Conservation (phyloP, 441 rosid species). For the Gossypium davidsonii region DNA sequence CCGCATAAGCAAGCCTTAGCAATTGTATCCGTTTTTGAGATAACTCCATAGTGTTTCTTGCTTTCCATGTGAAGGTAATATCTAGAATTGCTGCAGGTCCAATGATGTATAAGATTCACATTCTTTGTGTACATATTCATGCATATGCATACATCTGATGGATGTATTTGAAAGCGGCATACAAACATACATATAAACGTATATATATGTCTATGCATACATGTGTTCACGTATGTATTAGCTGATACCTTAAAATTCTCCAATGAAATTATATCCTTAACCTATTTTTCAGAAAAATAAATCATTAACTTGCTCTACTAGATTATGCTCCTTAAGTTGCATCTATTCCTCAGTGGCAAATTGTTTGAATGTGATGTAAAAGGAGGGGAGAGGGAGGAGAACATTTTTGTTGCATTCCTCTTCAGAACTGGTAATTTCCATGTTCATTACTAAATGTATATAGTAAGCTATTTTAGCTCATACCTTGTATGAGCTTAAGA, state of each 20-base stretch:
- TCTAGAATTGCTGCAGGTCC: constrained; percentile 71
- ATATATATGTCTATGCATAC: not conserved
- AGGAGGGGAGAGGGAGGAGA: not conserved
- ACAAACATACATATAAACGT: not conserved
- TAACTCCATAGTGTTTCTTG: constrained; percentile 56
- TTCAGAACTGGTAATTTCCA: constrained; percentile 7
- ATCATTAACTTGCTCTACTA: not conserved
- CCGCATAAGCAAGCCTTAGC: constrained; percentile 64
- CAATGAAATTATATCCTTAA: constrained; percentile 6
- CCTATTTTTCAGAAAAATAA: not conserved
- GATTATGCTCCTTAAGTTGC: not conserved
- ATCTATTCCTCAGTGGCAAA: not conserved
- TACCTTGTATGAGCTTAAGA: constrained; percentile 78
- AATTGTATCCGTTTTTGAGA: constrained; percentile 57
- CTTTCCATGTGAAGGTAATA: constrained; percentile 82
- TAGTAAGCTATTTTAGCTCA: constrained; percentile 9
- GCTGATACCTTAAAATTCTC: not conserved
- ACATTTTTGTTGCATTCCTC: not conserved
- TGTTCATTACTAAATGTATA: not conserved
- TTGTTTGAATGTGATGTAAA: not conserved
- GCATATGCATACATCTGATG: constrained; percentile 1
- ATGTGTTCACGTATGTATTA: not conserved
- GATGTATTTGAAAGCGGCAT: not conserved
- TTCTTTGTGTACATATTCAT: not conserved
- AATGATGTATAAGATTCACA: constrained; percentile 18